Evolutionary conservation across 2,329 filamentous ascomycete species (phyloP).

Genomic region (Penicillium verrucosum): DNA sequence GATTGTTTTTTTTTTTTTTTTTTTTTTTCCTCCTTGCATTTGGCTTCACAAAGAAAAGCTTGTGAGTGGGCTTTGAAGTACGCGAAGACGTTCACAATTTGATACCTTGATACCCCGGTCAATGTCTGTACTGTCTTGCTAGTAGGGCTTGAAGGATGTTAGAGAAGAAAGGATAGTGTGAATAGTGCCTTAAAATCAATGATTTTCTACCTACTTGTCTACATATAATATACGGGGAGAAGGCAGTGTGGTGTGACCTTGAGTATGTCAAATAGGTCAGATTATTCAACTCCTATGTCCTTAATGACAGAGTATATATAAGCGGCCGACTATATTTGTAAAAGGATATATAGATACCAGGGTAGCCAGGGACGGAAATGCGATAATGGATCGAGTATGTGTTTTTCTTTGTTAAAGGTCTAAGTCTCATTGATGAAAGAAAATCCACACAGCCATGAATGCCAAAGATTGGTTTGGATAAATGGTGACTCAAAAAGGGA

Average conservation of each 20-base stretch:
- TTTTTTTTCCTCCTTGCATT: neutral
- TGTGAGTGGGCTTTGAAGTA: neutral
- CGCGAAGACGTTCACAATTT: neutral
- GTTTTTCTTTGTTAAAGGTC: neutral
- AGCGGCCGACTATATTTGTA: too few species aligned
- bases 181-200: neutral
- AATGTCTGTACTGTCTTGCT: neutral
- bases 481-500: too few species aligned
- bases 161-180: neutral
- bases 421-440: neutral
- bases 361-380: neutral
- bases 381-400: neutral
- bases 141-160: neutral
- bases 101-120: constrained; percentile 4
- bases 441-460: neutral
- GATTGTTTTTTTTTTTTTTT: neutral
- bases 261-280: neutral
- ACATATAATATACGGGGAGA: neutral
- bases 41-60: neutral
- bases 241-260: neutral
- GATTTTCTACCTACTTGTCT: too few species aligned
- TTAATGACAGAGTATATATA: neutral
- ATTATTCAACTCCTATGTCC: neutral
- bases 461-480: neutral
- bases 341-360: too few species aligned